Evolutionary conservation across 805 yeast genomes (phyloP), one percentile per base, ranked within the genome.

Genomic region (Lipomyces spencermartinsiae): DNA sequence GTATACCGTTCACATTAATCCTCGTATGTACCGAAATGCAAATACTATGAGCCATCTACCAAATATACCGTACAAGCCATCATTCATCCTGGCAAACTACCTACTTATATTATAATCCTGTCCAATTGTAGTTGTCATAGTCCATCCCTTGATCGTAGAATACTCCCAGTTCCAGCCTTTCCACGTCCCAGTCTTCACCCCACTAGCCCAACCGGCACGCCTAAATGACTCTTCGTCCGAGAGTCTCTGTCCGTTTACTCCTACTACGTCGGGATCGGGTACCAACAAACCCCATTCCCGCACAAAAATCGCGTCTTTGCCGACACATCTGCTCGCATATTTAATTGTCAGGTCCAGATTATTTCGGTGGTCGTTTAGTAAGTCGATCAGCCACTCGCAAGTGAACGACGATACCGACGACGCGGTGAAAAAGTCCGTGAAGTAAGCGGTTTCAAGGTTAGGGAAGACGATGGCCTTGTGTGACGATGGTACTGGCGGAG

Each of bases 131-230:
- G 71, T 57, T 9, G 43, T 46, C 33, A 65, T 65, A 6, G 35
- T 58, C 71, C 71, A 68, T 22, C 71, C 71, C 19, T 58, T 68
- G 16, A 61, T n/a, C 10, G 61, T 66, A 6, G 71, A 66, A 37
- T 68, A 68, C 59, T 65, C 66, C 71, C 71, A 68, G 4, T 55
- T 51, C 70, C 70, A 67, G 2, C 65, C 70, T 33, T 67, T 58
- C 57, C 61, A 49, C 33, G 5, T 14, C n/a, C 65, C 57, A 3
- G 9, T 10, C 39, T 57, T 55, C 31, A 22, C 29, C 31, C 66
- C 58, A 16, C 34, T 22, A 39, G 29, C 22, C 59, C 53, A 53
- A 16, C 58, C 62, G 19, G 35, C 49, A 14, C 34, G 57, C 51
- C 66, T 16, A 53, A 61, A 61, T n/a, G 58, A 31, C 37, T 66